Evolutionary conservation across 2,329 filamentous ascomycete species (phyloP), one percentile per base, ranked within the genome.

Genomic region (Moelleriella libera): DNA sequence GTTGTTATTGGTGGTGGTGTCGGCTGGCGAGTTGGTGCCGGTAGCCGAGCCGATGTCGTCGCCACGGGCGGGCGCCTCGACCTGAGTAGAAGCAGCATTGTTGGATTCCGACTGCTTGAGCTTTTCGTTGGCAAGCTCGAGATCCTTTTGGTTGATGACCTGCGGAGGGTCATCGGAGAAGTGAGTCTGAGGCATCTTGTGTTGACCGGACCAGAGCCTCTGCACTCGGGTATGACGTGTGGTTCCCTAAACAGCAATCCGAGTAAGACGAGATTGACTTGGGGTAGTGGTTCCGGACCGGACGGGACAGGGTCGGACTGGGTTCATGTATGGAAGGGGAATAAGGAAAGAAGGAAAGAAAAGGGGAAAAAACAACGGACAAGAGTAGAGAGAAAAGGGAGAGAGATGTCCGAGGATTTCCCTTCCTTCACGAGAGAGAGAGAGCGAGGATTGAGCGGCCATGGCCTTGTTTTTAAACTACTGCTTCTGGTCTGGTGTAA

Each of bases 151-250:
- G 40, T 64, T 60, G 28, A 66, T 62, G 53, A 67, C 59, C 61
- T 63, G 59, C 1, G 64, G 60, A 28, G 62, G 60, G 37, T 67
- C 65, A 10, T 64, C 57, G 5, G 62, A 59, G 48, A 65, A 63
- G 31, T 63, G 62, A 11, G 60, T 55, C 43, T 56, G 55, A 21
- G 59, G 54, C 60, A 63, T 63, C 40, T 41, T 41, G 40, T 37
- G 34, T 37, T 8, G 34, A 8, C 34, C 34, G 8, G 34, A 37
- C 34, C 12, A 21, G 21, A 21, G 21, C 21, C 21, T 21, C 21
- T 21, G 3, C 21, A 21, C 3, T 21, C 21, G 21, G 21, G 21
- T 21, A 21, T 21, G 21, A 21, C 21, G 21, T 21, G 21, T 21
- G 21, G 21, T 21, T 21, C 21, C 21, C 21, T 21, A 21, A 21